Conservation (phyloP, 2,329 filamentous ascomycete species). For the Cladophialophora exuberans region DNA sequence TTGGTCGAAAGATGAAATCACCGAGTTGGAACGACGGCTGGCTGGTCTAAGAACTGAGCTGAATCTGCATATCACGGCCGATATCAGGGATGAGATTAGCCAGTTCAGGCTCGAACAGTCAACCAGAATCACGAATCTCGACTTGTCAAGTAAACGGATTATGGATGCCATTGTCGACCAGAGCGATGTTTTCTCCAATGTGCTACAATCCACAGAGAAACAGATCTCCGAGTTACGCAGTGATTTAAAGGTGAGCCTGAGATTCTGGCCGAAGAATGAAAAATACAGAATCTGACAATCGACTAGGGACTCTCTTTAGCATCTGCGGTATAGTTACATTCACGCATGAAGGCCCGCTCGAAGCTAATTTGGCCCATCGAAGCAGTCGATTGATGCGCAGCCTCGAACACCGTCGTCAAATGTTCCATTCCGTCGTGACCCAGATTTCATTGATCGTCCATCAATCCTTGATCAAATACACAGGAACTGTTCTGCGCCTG, state of each 20-base stretch:
- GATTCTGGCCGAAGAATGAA: too few species aligned
- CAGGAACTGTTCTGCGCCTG: slow-evolving; percentile 28
- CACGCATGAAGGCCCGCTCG: too few species aligned
- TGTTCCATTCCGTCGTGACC: slow-evolving; percentile 39
- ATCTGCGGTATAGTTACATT: too few species aligned
- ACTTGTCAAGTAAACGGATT: not conserved
- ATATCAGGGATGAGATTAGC: not conserved
- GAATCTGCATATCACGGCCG: not conserved
- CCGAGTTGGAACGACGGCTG: not conserved
- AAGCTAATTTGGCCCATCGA: too few species aligned
- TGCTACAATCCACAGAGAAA: not conserved
- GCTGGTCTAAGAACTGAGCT: not conserved
- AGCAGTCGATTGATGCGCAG: too few species aligned
- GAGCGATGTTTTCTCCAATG: not conserved
- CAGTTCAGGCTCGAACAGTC: not conserved
- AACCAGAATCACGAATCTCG: not conserved
- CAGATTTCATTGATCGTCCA: slow-evolving; percentile 37
- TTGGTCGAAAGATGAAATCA: slow-evolving; percentile 1
- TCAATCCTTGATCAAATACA: slow-evolving; percentile 34
- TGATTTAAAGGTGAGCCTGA: too few species aligned
- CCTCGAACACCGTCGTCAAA: not conserved
- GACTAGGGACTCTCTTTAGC: too few species aligned
- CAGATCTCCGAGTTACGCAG: not conserved
- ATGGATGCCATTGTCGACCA: not conserved
- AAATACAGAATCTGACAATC: not conserved